Base-by-base conservation (phyloP, 164 flowering plant genomes). In the Paratinospora sagittata region DNA sequence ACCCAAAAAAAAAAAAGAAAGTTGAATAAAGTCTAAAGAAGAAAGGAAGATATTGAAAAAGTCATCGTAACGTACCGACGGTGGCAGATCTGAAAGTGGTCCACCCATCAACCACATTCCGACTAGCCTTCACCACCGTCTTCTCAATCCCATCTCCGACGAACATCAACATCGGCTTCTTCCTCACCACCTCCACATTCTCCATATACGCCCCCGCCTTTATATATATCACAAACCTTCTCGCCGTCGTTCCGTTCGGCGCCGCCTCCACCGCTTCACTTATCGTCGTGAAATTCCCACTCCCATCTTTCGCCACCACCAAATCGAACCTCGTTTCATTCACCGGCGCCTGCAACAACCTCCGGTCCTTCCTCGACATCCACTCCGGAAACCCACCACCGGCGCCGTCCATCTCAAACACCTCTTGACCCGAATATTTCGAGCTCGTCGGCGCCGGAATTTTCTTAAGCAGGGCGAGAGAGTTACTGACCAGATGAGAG, bases 21-120 rank as follows among this genome's bases (percentile, higher is more conserved):
- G 19, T 19, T 2, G 45, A 47, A 6, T 6, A 17, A n/a, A n/a
- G n/a, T n/a, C n/a, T n/a, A n/a, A n/a, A n/a, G n/a, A n/a, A n/a
- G n/a, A n/a, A n/a, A n/a, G n/a, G n/a, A n/a, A n/a, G n/a, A n/a
- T n/a, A n/a, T n/a, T n/a, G n/a, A n/a, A n/a, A n/a, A n/a, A n/a
- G n/a, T n/a, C n/a, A n/a, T n/a, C n/a, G n/a, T n/a, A 49, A 81
- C 97, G 82, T 34, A 92, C 98, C 95, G 58, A 94, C 86, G 5
- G 99, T 92, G n/a, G 97, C 87, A 1, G 99, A 90, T 21, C 87
- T 84, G 86, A 86, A 95, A 49, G 99, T 95, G 30, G 97, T 87
- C 88, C 85, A 95, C 2, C 91, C 91, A 52, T 85, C 96, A 21
- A 82, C 90, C 3, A 85, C 89, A 67, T 83, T 92, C 79, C 97